These are phyloP conservation scores for Sclerotinia subarctica DNA, from an alignment of 2,329 filamentous ascomycete genomes.

Conservation along the genomic window DNA sequence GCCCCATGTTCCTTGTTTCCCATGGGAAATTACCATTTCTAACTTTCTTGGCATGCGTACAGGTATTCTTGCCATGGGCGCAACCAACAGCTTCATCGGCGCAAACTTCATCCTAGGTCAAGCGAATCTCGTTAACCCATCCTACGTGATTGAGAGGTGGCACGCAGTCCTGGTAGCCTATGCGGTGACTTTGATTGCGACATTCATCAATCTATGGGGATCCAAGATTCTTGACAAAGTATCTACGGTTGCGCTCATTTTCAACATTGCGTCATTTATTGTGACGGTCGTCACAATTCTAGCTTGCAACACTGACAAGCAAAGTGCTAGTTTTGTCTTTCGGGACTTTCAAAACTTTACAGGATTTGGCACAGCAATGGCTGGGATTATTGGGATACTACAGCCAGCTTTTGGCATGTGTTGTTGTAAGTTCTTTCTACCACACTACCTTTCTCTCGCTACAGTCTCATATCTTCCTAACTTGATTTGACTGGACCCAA, in stretches of 20 bases:
- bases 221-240: conserved; percentile 51
- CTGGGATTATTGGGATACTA: conserved; percentile 51
- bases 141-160: conserved; percentile 53
- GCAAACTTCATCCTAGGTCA: conserved; percentile 55
- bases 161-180: conserved; percentile 54
- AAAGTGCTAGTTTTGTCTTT: conserved; percentile 54
- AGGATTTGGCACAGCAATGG: conserved; percentile 50
- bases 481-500: background rate
- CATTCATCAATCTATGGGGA: conserved; percentile 49
- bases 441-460: background rate
- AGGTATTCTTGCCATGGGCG: conserved; percentile 48
- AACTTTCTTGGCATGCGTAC: conserved; percentile 19
- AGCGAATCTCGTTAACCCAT: conserved; percentile 50
- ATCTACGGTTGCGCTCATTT: conserved; percentile 48
- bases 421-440: conserved; percentile 38
- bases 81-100: conserved; percentile 52
- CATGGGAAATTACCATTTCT: conserved; percentile 5
- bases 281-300: conserved; percentile 51
- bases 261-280: conserved; percentile 53
- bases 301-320: conserved; percentile 52
- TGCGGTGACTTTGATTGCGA: conserved; percentile 45
- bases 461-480: background rate
- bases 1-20: background rate
- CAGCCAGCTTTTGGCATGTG: conserved; percentile 55
- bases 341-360: conserved; percentile 52